A percentile compares a stretch with the other conserved stretches of the same genome.
Evolutionary conservation across 306 rosid species (phyloP).

Genomic region (Lathyrus oleraceus): DNA sequence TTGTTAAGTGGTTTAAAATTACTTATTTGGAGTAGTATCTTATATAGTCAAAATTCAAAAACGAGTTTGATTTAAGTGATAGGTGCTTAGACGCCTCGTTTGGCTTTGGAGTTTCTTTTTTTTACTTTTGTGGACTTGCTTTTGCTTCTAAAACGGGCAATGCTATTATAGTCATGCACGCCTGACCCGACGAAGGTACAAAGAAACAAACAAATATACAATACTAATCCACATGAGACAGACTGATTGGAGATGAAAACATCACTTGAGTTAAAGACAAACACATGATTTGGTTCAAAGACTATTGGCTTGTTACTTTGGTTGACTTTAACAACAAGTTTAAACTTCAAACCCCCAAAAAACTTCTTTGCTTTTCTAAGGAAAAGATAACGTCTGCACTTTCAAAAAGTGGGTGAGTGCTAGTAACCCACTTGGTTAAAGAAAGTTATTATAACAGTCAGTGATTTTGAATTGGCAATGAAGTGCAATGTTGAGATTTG

Average conservation of each 20-base stretch:
- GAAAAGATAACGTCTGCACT: too few species aligned
- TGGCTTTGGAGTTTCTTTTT: background rate
- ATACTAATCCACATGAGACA: background rate
- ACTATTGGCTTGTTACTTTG: background rate
- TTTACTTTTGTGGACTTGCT: background rate
- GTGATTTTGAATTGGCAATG: too few species aligned
- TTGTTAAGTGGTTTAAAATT: too few species aligned
- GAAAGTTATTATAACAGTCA: too few species aligned
- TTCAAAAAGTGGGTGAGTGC: too few species aligned
- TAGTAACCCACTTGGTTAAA: too few species aligned
- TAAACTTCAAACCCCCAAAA: slow-evolving; percentile 3
- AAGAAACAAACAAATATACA: background rate
- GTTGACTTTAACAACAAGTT: slow-evolving; percentile 26
- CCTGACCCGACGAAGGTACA: background rate
- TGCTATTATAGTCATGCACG: background rate
- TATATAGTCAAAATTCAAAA: too few species aligned
- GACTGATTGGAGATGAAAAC: background rate
- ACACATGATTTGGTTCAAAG: slow-evolving; percentile 11
- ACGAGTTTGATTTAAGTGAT: too few species aligned
- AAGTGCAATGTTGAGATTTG: too few species aligned
- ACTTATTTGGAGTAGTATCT: too few species aligned
- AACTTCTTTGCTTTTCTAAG: too few species aligned
- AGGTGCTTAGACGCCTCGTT: background rate
- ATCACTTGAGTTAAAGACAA: slow-evolving; percentile 17
- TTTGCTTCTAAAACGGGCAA: background rate